Percentiles rank a stretch among this genome's conserved stretches.
phyloP scores from a whole-genome alignment of 2,329 filamentous ascomycete genomes.

The Aureobasidium lini region DNA sequence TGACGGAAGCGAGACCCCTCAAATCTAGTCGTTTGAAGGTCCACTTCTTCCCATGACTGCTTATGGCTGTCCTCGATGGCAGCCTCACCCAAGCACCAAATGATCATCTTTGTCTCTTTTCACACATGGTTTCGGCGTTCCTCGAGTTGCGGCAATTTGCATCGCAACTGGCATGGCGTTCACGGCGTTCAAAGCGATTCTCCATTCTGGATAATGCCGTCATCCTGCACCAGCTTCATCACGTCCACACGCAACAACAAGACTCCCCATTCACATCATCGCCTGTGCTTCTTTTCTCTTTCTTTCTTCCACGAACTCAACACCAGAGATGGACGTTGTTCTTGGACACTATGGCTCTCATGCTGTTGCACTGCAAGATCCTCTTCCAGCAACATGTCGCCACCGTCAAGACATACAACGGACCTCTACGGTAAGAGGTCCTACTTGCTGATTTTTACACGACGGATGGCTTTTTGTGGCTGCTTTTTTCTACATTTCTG shows the following conservation, averaged over 20 bases:
- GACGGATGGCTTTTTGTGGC: not conserved
- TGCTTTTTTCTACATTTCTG: constrained; percentile 9
- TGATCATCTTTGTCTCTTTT: constrained; percentile 8
- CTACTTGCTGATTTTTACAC: not conserved
- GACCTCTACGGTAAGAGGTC: not conserved
- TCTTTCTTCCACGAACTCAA: not conserved
- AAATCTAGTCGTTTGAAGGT: constrained; percentile 9
- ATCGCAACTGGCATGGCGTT: constrained; percentile 13
- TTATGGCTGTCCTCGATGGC: not conserved
- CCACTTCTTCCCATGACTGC: not conserved
- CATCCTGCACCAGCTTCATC: not conserved
- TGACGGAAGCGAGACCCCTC: constrained; percentile 9
- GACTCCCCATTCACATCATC: constrained; percentile 3
- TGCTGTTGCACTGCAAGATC: not conserved
- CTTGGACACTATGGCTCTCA: constrained; percentile 6
- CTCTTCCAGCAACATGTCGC: not conserved
- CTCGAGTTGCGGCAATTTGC: constrained; percentile 1
- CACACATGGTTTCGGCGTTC: constrained; percentile 11
- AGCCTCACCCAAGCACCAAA: not conserved
- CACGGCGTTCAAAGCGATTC: constrained; percentile 12
- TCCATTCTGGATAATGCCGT: constrained; percentile 12
- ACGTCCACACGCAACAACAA: constrained; percentile 11
- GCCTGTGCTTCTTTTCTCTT: not conserved
- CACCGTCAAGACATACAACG: not conserved
- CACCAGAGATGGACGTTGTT: not conserved